Evolutionary conservation across 306 rosid genomes (phyloP).

Genomic region (Vicia villosa): DNA sequence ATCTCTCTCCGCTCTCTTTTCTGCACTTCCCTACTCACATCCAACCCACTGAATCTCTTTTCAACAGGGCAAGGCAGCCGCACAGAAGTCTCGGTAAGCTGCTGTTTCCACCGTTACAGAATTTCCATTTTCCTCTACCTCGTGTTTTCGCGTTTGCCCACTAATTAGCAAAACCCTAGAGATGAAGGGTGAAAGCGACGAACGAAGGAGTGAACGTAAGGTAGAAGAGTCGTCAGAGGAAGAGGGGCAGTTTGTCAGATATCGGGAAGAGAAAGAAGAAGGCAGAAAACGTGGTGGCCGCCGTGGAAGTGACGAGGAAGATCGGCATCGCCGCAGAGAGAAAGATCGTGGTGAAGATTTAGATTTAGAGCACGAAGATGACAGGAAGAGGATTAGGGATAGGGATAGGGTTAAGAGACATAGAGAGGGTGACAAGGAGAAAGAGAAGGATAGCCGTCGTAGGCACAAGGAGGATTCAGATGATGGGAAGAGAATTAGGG

Average conservation of each 20-base stretch:
- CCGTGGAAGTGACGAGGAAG: background rate
- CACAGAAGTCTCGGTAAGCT: too few species aligned
- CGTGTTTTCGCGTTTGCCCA: background rate
- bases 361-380: background rate
- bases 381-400: background rate
- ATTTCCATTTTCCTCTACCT: too few species aligned
- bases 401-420: background rate
- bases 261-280: background rate
- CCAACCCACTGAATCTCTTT: too few species aligned
- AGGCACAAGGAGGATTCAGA: background rate
- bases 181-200: background rate
- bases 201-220: background rate
- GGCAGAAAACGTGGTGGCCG: background rate
- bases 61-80: too few species aligned
- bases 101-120: too few species aligned
- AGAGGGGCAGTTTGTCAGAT: background rate
- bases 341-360: background rate
- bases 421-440: background rate
- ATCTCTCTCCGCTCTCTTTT: too few species aligned
- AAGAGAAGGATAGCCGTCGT: background rate
- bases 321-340: background rate
- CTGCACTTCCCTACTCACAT: too few species aligned
- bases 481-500: background rate
- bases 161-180: slow-evolving; percentile 19
- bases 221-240: background rate